Evolutionary conservation across 768 basidiomycete genomes (phyloP).

Genomic region (Suillus luteus): DNA sequence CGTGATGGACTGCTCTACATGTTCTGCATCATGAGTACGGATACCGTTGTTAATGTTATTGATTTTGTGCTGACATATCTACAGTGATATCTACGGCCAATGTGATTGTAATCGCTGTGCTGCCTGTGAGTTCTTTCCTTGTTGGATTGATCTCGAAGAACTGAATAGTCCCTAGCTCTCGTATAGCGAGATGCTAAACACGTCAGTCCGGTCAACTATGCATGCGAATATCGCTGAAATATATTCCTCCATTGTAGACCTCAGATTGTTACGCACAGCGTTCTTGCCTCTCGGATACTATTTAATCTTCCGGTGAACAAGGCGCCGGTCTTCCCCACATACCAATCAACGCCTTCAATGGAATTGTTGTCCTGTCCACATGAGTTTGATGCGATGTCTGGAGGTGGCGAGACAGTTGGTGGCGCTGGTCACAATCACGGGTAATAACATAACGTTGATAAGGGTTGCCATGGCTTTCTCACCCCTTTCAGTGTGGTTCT

Average conservation of each 20-base stretch:
- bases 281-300: slow-evolving; percentile 12
- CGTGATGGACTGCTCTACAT: slow-evolving; percentile 8
- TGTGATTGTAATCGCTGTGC: neutral
- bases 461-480: neutral
- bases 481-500: neutral
- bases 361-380: neutral
- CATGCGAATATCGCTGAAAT: neutral
- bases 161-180: neutral
- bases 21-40: slow-evolving; percentile 1
- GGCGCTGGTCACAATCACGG: neutral
- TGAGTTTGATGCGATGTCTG: neutral
- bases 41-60: neutral
- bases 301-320: slow-evolving; percentile 7
- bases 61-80: neutral
- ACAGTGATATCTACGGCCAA: neutral
- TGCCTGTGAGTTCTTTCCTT: slow-evolving; percentile 1
- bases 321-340: neutral
- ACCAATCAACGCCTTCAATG: neutral
- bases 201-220: neutral
- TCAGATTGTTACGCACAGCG: slow-evolving; percentile 9
- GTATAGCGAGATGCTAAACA: neutral
- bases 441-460: neutral
- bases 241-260: neutral
- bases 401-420: neutral
- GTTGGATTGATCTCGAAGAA: neutral